Base-by-base conservation (phyloP, 495 filamentous ascomycete species). In the Staphylotrichum longicolle region DNA sequence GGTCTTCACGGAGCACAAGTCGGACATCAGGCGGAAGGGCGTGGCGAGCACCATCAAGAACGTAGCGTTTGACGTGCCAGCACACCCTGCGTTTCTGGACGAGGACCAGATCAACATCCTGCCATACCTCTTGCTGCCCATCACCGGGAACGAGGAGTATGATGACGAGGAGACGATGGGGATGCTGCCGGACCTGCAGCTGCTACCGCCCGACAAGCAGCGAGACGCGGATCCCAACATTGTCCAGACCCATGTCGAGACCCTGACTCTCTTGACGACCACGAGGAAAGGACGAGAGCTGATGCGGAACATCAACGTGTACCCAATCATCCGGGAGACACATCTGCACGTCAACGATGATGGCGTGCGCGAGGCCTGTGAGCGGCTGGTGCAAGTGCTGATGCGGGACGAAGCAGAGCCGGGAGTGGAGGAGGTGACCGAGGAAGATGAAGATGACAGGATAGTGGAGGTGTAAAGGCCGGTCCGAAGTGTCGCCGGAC, bases 21-120 rank as follows among this genome's bases (percentile, higher is more conserved):
- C 89, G 27, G 76, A 83, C 35, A 83, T 96, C 35, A 85, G 93
- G 58, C 79, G 93, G 60, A 91, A 89, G 65, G 94, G 94, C 8
- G 91, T 96, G 35, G 93, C 95, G n/a, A 89, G 85, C 34, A 89
- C 89, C 14, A 90, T 98, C 66, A 96, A 96, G 74, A 96, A 95
- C 69, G 86, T 86, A 40, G 83, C 87, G n/a, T 82, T 83, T 61
- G 86, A 92, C 62, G 69, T 94, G 9, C 70, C 84, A 39, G 83
- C 86, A 0, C 92, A 96, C 66, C 75, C 83, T 0, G 76, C 78
- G 20, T 86, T 96, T 15, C 75, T 96, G 39, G 72, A 76, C 9
- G 87, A 89, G 60, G 80, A 86, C 39, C 85, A 85, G 9, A 84
- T 90, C 50, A 89, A 94, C 67, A 79, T 96, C 33, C 75, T 98